A percentile compares a stretch with the other conserved stretches of the same genome.
These are phyloP conservation scores for Trichophyton mentagrophytes DNA, from an alignment of 2,329 filamentous ascomycete species.

Conservation along the genomic window DNA sequence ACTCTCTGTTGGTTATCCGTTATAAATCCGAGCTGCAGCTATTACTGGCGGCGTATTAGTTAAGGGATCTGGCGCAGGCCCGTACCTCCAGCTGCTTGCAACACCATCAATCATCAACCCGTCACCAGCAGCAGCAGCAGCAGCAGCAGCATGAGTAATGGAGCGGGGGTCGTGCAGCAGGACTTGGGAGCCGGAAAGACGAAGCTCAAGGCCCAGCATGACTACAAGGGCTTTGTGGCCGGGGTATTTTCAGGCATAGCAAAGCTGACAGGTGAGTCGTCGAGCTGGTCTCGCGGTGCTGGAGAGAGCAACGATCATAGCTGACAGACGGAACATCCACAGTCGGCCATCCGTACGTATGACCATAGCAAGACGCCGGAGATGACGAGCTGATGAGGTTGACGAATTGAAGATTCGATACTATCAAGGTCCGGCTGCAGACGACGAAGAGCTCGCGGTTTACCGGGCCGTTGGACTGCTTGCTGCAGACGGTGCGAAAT, in stretches of 20 bases:
- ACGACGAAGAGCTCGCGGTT: constrained; percentile 69
- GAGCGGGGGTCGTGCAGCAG: background rate
- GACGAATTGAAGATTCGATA: constrained; percentile 59
- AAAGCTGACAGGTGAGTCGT: constrained; percentile 61
- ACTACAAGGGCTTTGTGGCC: constrained; percentile 93
- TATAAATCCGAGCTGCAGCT: too few species aligned
- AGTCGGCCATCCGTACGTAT: constrained; percentile 48
- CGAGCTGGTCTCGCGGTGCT: too few species aligned
- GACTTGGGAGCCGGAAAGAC: background rate
- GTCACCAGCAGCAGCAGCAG: background rate
- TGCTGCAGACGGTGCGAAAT: constrained; percentile 69
- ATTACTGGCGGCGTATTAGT: background rate
- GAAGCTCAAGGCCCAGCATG: constrained; percentile 25
- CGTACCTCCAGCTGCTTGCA: background rate
- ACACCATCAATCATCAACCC: background rate
- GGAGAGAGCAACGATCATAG: too few species aligned
- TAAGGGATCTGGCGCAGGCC: background rate
- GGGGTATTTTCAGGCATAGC: constrained; percentile 92
- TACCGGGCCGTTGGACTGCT: constrained; percentile 71
- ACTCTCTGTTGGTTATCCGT: background rate
- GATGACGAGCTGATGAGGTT: background rate
- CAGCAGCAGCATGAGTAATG: background rate
- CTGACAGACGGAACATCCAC: background rate
- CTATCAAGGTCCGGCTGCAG: constrained; percentile 89
- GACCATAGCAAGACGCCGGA: background rate